Conservation (phyloP, 2,329 filamentous ascomycete species). For the Tolypocladium sp. region DNA sequence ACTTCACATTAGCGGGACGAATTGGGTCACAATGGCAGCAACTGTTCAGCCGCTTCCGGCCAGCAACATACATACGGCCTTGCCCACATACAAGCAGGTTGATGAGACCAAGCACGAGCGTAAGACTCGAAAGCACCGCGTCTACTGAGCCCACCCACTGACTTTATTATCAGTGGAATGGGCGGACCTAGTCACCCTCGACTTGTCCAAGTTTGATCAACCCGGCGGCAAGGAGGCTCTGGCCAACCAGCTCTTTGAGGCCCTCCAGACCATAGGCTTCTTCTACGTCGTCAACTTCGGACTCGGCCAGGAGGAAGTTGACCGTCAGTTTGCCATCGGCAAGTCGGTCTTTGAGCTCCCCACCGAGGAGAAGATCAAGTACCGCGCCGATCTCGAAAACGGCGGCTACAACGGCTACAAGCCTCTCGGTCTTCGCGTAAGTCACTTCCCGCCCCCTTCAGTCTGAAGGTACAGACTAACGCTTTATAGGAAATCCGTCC, state of each 20-base stretch:
- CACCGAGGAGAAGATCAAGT: conserved; percentile 49
- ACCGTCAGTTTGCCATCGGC: conserved; percentile 52
- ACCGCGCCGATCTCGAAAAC: conserved; percentile 37
- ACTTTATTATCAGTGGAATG: conserved; percentile 26
- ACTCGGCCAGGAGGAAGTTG: conserved; percentile 49
- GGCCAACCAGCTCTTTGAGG: conserved; percentile 44
- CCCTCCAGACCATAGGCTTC: conserved; percentile 29
- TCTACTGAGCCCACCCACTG: no score
- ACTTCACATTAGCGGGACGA: no score
- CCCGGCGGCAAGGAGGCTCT: conserved; percentile 45
- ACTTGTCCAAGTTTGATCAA: conserved; percentile 42
- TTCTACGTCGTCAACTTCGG: conserved; percentile 58
- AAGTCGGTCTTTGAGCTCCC: conserved; percentile 48
- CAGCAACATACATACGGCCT: no score
- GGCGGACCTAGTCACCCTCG: conserved; percentile 49
- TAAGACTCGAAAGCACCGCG: no score
- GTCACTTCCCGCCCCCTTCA: no score
- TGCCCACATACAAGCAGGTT: no score
- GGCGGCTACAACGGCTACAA: conserved; percentile 51
- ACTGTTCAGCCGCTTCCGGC: no score
- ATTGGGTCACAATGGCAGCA: no score
- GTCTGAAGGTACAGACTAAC: no score
- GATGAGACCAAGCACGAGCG: no score
- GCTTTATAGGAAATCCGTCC: neutral
- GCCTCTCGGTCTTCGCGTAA: conserved; percentile 13